Evolutionary conservation across 2,329 filamentous ascomycete species (phyloP), one percentile per base, ranked within the genome.

Genomic region (Fusarium pseudograminearum): DNA sequence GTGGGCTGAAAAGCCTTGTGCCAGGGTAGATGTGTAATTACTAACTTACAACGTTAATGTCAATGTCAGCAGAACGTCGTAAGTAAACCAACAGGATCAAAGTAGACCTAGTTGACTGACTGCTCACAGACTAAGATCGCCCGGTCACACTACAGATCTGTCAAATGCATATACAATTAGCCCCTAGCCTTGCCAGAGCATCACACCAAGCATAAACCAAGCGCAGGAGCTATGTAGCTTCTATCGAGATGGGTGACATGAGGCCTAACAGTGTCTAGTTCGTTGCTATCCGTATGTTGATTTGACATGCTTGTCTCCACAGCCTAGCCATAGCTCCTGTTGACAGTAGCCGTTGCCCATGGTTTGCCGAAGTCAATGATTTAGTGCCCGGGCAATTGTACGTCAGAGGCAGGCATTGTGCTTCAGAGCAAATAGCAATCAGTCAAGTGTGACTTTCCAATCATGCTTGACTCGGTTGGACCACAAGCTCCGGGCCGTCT

Each of bases 401-500:
- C 48, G 48, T 52, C 34, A 51, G 33, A 52, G 18, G 18, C 28
- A 28, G 24, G 10, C 20, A 41, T 52, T 41, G 34, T 7, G 24
- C 18, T 52, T 22, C 24, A 52, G n/a, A 40, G 24, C 7, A 40
- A 40, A 30, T 28, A 15, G 24, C n/a, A 40, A 30, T 28, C n/a
- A 26, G 7, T 38, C n/a, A 22, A 22, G n/a, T 12, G 36, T 40
- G 36, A 40, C 36, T n/a, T 22, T 40, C 36, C 12, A 22, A 11
- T 34, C 36, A 56, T 26, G 15, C 20, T 51, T 51, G 18, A 20
- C 48, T 51, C 48, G 48, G 48, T 33, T 47, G 60, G 61, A 52
- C 44, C 61, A 64, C 22, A 65, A 65, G 53, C 40, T 65, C 61
- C 40, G 61, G 40, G 14, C 15, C 20, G 26, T 26, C 20, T 20